phyloP scores from a whole-genome alignment of 805 yeast genomes.

The Candida anglica region DNA sequence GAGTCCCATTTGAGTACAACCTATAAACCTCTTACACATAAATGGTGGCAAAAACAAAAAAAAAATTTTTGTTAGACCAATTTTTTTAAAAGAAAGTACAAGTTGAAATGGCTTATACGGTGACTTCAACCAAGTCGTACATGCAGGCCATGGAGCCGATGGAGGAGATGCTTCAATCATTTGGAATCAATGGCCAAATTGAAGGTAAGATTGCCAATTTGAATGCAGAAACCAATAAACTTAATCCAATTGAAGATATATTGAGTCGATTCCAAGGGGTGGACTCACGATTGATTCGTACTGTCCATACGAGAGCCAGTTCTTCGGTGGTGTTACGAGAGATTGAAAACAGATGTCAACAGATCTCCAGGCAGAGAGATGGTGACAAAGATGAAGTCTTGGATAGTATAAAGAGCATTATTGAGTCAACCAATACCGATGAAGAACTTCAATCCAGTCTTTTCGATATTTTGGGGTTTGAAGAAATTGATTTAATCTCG shows the following conservation, averaged over 20 bases:
- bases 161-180: conserved; percentile 43
- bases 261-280: neutral
- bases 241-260: neutral
- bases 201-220: conserved; percentile 4
- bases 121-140: conserved; percentile 66
- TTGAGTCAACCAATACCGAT: conserved; percentile 43
- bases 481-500: conserved; percentile 76
- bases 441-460: conserved; percentile 67
- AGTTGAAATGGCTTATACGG: conserved; percentile 41
- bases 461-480: conserved; percentile 81
- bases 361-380: conserved; percentile 15
- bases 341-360: conserved; percentile 6
- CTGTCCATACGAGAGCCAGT: no score
- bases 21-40: no score
- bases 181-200: conserved; percentile 16
- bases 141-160: conserved; percentile 76
- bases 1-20: no score
- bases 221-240: neutral
- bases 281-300: neutral
- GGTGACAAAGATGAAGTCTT: conserved; percentile 35
- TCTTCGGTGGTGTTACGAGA: no score
- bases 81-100: no score
- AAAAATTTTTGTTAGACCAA: no score
- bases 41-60: no score
- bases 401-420: no score